Evolutionary conservation across 768 basidiomycete species (phyloP).

Genomic region (Hemileccinum rubropunctum): DNA sequence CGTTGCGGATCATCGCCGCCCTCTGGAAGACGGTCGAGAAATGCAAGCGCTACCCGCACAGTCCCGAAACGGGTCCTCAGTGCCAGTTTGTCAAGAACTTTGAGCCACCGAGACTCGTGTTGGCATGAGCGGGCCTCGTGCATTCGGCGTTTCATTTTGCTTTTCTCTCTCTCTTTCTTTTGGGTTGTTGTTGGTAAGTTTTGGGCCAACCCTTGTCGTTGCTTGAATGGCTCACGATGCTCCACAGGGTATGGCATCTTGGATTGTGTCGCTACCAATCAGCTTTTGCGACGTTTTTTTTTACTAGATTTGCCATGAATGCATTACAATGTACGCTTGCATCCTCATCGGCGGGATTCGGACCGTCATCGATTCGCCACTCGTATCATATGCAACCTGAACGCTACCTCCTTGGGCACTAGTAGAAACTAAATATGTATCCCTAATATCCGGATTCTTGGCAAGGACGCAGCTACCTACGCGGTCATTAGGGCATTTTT

Average conservation of each 20-base stretch:
- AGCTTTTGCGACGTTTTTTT: not conserved
- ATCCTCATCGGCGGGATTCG: conserved; percentile 19
- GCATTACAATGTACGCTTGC: conserved; percentile 29
- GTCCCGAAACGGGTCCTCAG: conserved; percentile 78
- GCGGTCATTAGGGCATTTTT: too few species aligned
- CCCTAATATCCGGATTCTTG: conserved; percentile 17
- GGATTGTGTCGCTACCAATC: not conserved
- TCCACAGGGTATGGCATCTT: conserved; percentile 2
- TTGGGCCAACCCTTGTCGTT: not conserved
- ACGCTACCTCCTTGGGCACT: not conserved
- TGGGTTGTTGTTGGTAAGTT: conserved; percentile 5
- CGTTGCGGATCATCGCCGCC: conserved; percentile 58
- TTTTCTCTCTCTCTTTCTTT: not conserved
- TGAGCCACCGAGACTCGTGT: conserved; percentile 24
- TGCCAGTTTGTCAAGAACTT: conserved; percentile 73
- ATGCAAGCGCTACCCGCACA: conserved; percentile 69
- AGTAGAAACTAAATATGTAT: conserved; percentile 19
- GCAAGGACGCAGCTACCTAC: conserved; percentile 3
- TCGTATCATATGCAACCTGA: conserved; percentile 1
- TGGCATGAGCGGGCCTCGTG: conserved; percentile 9
- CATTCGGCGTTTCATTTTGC: not conserved
- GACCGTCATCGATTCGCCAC: not conserved
- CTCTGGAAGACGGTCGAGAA: conserved; percentile 80
- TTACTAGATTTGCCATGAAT: conserved; percentile 11
- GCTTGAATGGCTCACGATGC: not conserved